These are phyloP conservation scores for Ilyonectria sp. DNA, from an alignment of 2,329 filamentous ascomycete genomes.

Conservation along the genomic window DNA sequence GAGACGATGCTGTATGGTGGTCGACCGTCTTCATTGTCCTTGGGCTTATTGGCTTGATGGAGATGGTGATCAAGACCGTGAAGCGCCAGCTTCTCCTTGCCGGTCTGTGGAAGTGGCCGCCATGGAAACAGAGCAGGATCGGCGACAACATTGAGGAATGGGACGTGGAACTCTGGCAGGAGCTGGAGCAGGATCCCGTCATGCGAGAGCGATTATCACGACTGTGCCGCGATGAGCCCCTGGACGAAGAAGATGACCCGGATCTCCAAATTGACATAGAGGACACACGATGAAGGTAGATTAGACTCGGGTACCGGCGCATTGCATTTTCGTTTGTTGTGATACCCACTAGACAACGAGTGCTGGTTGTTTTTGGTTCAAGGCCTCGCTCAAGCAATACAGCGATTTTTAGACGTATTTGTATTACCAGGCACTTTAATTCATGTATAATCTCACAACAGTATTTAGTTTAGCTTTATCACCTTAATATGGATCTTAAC, in stretches of 20 bases:
- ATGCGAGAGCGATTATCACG: conserved; percentile 59
- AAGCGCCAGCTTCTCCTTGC: conserved; percentile 63
- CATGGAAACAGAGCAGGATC: conserved; percentile 56
- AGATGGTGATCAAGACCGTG: conserved; percentile 71
- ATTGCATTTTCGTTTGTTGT: conserved; percentile 35
- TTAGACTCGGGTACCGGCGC: conserved; percentile 10
- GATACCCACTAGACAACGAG: conserved; percentile 46
- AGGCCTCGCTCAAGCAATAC: conserved; percentile 13
- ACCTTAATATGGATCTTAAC: conserved; percentile 33
- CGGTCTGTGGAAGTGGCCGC: conserved; percentile 64
- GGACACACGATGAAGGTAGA: conserved; percentile 33
- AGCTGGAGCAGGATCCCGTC: conserved; percentile 67
- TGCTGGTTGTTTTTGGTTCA: conserved; percentile 23
- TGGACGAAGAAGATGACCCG: conserved; percentile 44
- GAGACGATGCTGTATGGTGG: conserved; percentile 82
- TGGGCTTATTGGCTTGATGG: conserved; percentile 72
- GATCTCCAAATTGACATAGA: conserved; percentile 40
- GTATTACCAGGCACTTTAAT: conserved; percentile 15
- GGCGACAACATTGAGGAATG: conserved; percentile 63
- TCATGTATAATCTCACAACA: conserved; percentile 15
- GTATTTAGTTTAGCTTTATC: neutral
- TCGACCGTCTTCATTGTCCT: conserved; percentile 76
- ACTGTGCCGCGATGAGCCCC: conserved; percentile 56
- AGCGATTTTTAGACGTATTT: conserved; percentile 9
- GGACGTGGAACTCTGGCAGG: conserved; percentile 71